Base-by-base conservation (phyloP, 371 early-diverging fungal species). In the Actinomucor elegans region DNA sequence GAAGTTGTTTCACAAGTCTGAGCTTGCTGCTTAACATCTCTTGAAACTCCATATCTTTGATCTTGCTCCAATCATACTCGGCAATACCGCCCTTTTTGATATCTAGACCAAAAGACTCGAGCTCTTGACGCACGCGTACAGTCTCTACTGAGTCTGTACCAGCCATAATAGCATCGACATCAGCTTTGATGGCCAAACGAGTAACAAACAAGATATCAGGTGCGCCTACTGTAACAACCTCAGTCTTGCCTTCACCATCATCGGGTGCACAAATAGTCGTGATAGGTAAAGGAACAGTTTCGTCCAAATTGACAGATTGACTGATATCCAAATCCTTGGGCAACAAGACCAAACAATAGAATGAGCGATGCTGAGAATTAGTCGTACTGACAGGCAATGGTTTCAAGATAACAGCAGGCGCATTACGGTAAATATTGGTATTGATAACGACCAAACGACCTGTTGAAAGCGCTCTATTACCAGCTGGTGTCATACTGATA, bases 11-110 rank as follows among this genome's bases (percentile, higher is more conserved):
- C 44, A 86, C 57, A 9, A 67, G 45, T 31, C 79, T 84, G 46
- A 81, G 80, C 35, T 79, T 75, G 26, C 55, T 41, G 8, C 70
- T 65, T 29, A 79, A 54, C 62, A 77, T 75, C 55, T 90, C 85
- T 58, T 91, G 89, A 69, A 95, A 94, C 23, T 94, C 94, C 18
- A 93, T 71, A 27, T 90, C 88, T 36, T 88, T 84, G 52, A 94
- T 81, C 69, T 91, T 93, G 28, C 63, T 66, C 86, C 86, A 90
- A 20, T 87, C 85, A 43, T 73, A 84, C 48, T 89, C 91, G 3
- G 58, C 52, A 1, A 81, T 57, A 14, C 67, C 62, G 57, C 70
- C 48, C 38, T 61, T 65, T 28, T 73, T 70, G 0, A 77, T 62
- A 38, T 84, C 80, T 15, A 64, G 65, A 0, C 80, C 84, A 67